These are phyloP conservation scores for Diaporthe citrichinensis DNA, from an alignment of 2,329 filamentous ascomycete genomes.

Conservation along the genomic window DNA sequence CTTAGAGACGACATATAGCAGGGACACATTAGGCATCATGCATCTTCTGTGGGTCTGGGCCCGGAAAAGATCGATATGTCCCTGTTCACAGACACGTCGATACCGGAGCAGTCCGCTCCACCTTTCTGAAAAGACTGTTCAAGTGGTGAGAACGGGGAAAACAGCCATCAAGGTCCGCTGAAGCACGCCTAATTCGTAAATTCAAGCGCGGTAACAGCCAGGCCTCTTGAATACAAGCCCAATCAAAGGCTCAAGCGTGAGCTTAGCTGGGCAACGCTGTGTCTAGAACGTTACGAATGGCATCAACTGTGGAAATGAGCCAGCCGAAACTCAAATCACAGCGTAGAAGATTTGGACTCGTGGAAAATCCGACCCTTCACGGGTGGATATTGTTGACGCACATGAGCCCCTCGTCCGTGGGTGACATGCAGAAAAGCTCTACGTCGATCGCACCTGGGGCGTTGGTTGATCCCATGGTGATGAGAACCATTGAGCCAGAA, in stretches of 20 bases:
- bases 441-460: too few species aligned
- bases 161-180: background rate
- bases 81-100: background rate
- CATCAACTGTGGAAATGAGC: too few species aligned
- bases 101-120: background rate
- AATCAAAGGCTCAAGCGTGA: background rate
- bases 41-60: background rate
- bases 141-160: background rate
- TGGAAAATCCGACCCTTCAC: background rate
- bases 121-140: background rate
- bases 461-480: too few species aligned
- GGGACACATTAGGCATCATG: background rate
- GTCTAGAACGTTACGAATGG: too few species aligned
- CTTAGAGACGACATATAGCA: background rate
- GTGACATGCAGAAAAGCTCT: too few species aligned
- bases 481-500: too few species aligned
- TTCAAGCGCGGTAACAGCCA: background rate
- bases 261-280: too few species aligned
- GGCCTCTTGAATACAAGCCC: background rate
- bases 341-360: too few species aligned
- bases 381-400: too few species aligned
- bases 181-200: background rate
- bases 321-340: background rate
- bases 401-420: too few species aligned
- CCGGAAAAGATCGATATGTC: background rate